Percentiles rank a stretch among this genome's conserved stretches.
These are phyloP conservation scores for Raffaelea deltoideospora DNA, from an alignment of 2,329 filamentous ascomycete genomes.

Conservation along the genomic window DNA sequence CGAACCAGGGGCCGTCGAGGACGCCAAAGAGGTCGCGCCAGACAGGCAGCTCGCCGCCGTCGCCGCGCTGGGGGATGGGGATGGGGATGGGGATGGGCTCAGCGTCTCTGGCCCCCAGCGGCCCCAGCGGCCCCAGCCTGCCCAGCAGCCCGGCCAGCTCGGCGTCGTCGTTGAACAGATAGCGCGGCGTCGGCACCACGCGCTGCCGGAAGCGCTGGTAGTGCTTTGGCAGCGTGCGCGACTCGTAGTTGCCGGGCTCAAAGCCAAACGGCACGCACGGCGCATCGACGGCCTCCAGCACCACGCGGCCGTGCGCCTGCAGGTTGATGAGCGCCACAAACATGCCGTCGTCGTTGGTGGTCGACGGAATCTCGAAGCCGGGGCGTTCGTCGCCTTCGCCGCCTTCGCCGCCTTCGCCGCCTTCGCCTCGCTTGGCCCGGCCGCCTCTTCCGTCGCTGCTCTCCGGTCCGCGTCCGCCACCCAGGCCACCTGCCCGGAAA, in stretches of 20 bases:
- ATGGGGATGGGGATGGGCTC: background rate
- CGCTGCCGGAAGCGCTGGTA: constrained; percentile 50
- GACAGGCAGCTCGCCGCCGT: constrained; percentile 36
- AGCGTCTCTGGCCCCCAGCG: background rate
- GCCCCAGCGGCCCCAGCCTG: background rate
- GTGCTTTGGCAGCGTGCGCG: constrained; percentile 49
- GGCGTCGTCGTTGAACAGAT: constrained; percentile 27
- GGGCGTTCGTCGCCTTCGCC: background rate
- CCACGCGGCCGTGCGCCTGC: constrained; percentile 41
- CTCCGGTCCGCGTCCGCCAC: too few species aligned
- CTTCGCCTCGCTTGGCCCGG: too few species aligned
- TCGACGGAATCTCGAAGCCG: constrained; percentile 32
- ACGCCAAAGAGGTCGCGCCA: constrained; percentile 58
- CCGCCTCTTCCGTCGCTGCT: too few species aligned
- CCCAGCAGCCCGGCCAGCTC: constrained; percentile 1
- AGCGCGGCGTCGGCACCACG: constrained; percentile 40
- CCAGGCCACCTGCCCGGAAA: constrained; percentile 28
- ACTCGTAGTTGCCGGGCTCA: constrained; percentile 55
- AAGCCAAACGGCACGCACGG: constrained; percentile 55
- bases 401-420: background rate
- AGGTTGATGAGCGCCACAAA: constrained; percentile 54
- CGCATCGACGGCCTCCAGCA: constrained; percentile 36
- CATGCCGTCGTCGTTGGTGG: constrained; percentile 44
- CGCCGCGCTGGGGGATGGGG: background rate
- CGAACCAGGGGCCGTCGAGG: constrained; percentile 45